These are phyloP conservation scores for Xanthoparmelia taractica DNA, from an alignment of 495 filamentous ascomycete species.

Conservation along the genomic window DNA sequence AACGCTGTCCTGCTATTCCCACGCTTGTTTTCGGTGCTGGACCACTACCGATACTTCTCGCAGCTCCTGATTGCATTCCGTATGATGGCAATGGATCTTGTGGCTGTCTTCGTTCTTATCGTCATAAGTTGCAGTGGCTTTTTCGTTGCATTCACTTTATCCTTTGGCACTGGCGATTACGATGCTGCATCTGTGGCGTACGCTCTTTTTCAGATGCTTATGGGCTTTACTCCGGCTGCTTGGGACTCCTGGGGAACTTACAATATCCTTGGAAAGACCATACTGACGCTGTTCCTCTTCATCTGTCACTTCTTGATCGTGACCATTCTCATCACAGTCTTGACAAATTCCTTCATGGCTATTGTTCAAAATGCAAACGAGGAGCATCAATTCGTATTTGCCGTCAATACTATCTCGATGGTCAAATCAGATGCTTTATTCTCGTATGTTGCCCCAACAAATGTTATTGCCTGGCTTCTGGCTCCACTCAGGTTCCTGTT, in stretches of 20 bases:
- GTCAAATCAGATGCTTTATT: constrained; percentile 92
- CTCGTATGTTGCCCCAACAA: constrained; percentile 82
- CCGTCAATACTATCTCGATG: constrained; percentile 91
- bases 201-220: constrained; percentile 81
- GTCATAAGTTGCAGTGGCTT: constrained; percentile 85
- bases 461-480: constrained; percentile 79
- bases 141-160: constrained; percentile 84
- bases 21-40: constrained; percentile 80
- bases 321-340: constrained; percentile 83
- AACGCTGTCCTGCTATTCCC: constrained; percentile 86
- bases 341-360: constrained; percentile 90
- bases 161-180: constrained; percentile 57
- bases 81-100: constrained; percentile 82
- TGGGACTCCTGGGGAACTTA: constrained; percentile 70
- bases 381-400: constrained; percentile 90
- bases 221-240: constrained; percentile 77
- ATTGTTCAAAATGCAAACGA: constrained; percentile 87
- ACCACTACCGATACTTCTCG: constrained; percentile 92
- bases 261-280: constrained; percentile 62
- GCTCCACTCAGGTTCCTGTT: constrained; percentile 71
- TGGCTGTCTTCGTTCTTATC: constrained; percentile 73
- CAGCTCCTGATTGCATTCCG: constrained; percentile 87
- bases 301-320: constrained; percentile 94
- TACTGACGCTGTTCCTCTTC: constrained; percentile 75
- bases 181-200: constrained; percentile 67